Evolutionary conservation across 495 filamentous ascomycete species (phyloP).

Genomic region (Xylaria castorea): DNA sequence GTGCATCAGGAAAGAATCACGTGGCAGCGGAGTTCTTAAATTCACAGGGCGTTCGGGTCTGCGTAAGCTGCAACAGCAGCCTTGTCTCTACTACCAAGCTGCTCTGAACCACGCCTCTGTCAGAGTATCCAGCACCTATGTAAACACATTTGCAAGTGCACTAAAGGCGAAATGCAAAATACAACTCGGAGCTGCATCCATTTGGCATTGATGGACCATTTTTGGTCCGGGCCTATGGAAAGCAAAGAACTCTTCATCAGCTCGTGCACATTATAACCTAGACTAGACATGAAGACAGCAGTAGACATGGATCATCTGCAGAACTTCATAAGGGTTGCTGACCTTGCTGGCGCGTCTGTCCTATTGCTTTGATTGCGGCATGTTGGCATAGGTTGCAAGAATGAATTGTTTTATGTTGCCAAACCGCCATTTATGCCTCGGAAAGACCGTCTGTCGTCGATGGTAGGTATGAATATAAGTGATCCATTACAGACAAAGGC

Average conservation of each 20-base stretch:
- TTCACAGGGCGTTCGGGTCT: background rate
- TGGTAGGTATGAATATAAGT: background rate
- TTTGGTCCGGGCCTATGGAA: background rate
- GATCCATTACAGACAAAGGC: background rate
- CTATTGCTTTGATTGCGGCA: background rate
- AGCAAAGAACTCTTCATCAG: background rate
- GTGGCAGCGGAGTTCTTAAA: background rate
- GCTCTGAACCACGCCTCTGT: background rate
- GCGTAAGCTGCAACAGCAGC: background rate
- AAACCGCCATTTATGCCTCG: no score
- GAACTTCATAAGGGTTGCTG: background rate
- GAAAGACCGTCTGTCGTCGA: background rate
- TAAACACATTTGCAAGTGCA: background rate
- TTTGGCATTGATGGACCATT: background rate
- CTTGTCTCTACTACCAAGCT: background rate
- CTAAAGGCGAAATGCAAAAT: background rate
- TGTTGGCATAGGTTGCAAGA: background rate
- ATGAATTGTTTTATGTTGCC: background rate
- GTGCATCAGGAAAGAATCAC: background rate
- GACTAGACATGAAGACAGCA: background rate
- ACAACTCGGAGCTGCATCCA: background rate
- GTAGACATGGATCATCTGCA: background rate
- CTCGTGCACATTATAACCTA: background rate
- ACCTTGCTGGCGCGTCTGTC: background rate
- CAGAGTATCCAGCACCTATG: background rate